These are phyloP conservation scores for Teratosphaeria viscida DNA, from an alignment of 2,329 filamentous ascomycete genomes.

Conservation along the genomic window DNA sequence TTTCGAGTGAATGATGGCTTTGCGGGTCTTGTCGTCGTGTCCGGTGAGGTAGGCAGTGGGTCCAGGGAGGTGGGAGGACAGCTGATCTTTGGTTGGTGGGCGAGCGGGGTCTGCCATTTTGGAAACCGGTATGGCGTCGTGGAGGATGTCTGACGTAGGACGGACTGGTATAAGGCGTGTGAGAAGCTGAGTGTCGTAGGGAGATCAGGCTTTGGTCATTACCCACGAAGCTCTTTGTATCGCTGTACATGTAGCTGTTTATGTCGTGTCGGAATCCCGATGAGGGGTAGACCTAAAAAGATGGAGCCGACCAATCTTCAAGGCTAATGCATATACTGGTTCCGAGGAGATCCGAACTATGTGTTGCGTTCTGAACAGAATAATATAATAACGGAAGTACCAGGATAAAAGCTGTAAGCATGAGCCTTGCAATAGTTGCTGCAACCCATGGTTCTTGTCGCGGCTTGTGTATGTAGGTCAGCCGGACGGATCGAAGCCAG, in stretches of 20 bases:
- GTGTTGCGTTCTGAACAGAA: no score
- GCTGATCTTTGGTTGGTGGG: constrained; percentile 18
- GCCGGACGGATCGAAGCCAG: no score
- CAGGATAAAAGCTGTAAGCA: no score
- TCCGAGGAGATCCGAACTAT: no score
- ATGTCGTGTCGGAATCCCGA: no score
- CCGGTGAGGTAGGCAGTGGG: constrained; percentile 26
- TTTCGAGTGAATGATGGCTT: constrained; percentile 24
- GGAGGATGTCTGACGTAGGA: not conserved
- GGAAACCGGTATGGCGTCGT: not conserved
- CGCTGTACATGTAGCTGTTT: not conserved
- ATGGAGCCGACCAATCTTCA: no score
- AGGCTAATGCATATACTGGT: no score
- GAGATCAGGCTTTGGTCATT: not conserved
- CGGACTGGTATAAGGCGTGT: not conserved
- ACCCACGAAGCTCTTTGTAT: not conserved
- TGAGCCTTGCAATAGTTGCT: no score
- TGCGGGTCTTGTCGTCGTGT: constrained; percentile 21
- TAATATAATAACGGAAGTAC: no score
- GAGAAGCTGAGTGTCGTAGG: not conserved
- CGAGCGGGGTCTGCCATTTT: not conserved
- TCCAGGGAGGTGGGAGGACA: constrained; percentile 20
- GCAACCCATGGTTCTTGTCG: no score
- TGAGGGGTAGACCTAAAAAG: no score
- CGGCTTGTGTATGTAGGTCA: no score